Evolutionary conservation across 2,329 filamentous ascomycete genomes (phyloP).

Genomic region (Ceratocystis albifundus): DNA sequence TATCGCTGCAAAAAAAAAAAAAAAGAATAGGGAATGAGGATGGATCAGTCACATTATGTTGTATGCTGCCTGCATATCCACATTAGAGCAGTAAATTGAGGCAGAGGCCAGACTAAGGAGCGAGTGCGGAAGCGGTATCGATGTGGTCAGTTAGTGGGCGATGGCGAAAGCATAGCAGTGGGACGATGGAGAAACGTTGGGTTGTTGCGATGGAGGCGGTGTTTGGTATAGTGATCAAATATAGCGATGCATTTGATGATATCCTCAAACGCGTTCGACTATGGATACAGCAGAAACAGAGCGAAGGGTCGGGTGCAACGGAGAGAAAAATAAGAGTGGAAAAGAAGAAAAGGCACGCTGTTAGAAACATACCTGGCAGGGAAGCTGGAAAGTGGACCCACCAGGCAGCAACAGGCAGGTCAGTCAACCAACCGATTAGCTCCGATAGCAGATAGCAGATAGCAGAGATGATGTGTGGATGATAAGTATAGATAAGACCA

Average conservation of each 20-base stretch:
- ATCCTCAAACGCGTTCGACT: no score
- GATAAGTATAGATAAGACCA: slow-evolving; percentile 10
- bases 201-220: not conserved
- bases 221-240: not conserved
- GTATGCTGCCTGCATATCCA: not conserved
- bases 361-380: not conserved
- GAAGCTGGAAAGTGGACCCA: not conserved
- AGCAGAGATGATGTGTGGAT: not conserved
- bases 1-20: slow-evolving; percentile 12
- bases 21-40: not conserved
- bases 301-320: not conserved
- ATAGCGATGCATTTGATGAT: not conserved
- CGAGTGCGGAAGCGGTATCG: not conserved
- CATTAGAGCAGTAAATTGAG: not conserved
- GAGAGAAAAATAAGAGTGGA: not conserved
- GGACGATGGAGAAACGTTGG: not conserved
- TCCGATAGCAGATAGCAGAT: not conserved
- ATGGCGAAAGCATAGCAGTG: not conserved
- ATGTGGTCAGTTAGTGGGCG: not conserved
- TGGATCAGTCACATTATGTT: not conserved
- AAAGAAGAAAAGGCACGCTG: not conserved
- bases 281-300: no score
- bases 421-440: not conserved
- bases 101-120: not conserved
- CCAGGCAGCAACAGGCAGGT: not conserved